Evolutionary conservation across 1,284 basidiomycete species (phyloP), one percentile per base, ranked within the genome.

Genomic region (Pseudozyma flocculosa): DNA sequence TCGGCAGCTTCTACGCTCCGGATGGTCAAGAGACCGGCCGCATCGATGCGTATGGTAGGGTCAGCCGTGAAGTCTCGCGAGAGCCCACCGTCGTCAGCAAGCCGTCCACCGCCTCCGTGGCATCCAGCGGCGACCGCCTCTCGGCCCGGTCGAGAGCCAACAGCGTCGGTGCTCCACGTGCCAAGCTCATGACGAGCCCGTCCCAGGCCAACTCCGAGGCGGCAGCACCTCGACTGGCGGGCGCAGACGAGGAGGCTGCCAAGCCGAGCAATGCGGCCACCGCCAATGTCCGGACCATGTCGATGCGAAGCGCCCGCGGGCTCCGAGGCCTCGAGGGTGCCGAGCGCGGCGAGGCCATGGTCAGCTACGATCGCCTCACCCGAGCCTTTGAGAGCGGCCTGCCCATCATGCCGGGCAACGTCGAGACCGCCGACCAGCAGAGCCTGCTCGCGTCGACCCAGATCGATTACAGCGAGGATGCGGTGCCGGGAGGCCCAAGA

Each of bases 1-100:
- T 72, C 9, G 69, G 68, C 24, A 66, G 59, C 55, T 70, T 72
- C 51, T 72, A 72, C 42, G 67, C 50, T 0, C 50, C 60, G 13
- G 57, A 68, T n/a, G 69, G 69, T 5, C 43, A 47, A 23, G 68
- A 70, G 32, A 63, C 51, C 0, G 68, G 48, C 7, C 48, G 64
- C 14, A 48, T 68, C 46, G 64, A 70, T 42, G 45, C 52, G 18
- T 45, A 49, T 8, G 61, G 52, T 11, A 42, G 48, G 10, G 43
- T 67, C 23, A 65, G 52, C 48, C 50, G 40, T 24, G 9, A 19
- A 14, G 30, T 22, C 34, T 48, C 54, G 17, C 42, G 43, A 10
- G 15, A 37, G 15, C 26, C 30, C 11, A 29, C 26, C 26, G 26
- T 29, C 26, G 7, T 29, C 5, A 29, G 26, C 26, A 29, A 29